Evolutionary conservation across 2,329 filamentous ascomycete genomes (phyloP).

Genomic region (Aspergillus ruber): DNA sequence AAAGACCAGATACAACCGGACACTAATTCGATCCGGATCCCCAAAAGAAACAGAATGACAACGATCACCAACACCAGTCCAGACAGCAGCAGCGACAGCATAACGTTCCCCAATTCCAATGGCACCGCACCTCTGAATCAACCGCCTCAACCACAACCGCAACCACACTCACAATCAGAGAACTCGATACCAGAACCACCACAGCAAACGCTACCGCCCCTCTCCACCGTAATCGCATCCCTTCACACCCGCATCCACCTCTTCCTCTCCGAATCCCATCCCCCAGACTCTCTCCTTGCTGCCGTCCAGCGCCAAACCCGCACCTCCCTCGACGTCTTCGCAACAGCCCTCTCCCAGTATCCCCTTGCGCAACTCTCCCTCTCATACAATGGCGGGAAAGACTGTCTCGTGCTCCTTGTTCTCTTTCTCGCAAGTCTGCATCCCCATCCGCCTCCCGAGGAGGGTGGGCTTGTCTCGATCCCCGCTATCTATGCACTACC

Average conservation of each 20-base stretch:
- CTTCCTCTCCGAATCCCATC: conserved; percentile 58
- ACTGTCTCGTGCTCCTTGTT: conserved; percentile 87
- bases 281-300: conserved; percentile 49
- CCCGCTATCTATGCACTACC: conserved; percentile 88
- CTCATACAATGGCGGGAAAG: conserved; percentile 97
- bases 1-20: not conserved
- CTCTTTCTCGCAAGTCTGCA: conserved; percentile 66
- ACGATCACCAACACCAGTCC: not conserved
- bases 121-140: not conserved
- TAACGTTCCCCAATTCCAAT: conserved; percentile 2
- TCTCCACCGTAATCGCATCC: conserved; percentile 58
- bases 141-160: conserved; percentile 3
- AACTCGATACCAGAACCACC: conserved; percentile 4
- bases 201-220: conserved; percentile 8
- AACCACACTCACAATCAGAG: conserved; percentile 1
- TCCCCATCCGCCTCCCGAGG: conserved; percentile 36
- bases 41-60: not conserved
- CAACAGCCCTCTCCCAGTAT: conserved; percentile 68
- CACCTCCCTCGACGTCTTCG: conserved; percentile 65
- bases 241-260: conserved; percentile 55
- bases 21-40: too few relatives aligned
- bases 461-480: conserved; percentile 38
- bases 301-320: conserved; percentile 69
- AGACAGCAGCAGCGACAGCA: not conserved
- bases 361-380: conserved; percentile 73